phyloP scores from a whole-genome alignment of 1,284 basidiomycete species.

The Ceratobasidium papillatum region DNA sequence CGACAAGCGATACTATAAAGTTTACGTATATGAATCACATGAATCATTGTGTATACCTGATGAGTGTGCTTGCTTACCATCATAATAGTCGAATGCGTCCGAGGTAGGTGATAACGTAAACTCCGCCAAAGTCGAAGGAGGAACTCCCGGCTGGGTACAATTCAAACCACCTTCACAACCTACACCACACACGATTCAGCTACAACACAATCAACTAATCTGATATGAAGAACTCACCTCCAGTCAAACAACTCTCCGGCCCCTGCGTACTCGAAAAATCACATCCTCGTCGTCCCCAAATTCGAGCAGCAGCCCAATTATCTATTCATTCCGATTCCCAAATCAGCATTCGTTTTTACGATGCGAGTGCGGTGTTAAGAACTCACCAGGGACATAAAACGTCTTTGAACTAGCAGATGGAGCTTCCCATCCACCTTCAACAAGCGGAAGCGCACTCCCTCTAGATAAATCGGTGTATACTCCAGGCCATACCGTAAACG shows the following conservation, averaged over 20 bases:
- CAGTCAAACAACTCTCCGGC: slow-evolving; percentile 63
- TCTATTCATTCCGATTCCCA: slow-evolving; percentile 44
- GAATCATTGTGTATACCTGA: neutral
- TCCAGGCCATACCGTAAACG: slow-evolving; percentile 46
- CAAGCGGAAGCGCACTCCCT: slow-evolving; percentile 46
- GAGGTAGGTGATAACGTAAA: slow-evolving; percentile 41
- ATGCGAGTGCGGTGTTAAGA: neutral
- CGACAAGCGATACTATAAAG: slow-evolving; percentile 47
- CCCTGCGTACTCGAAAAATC: slow-evolving; percentile 60
- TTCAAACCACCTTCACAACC: slow-evolving; percentile 59
- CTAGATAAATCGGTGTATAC: slow-evolving; percentile 29
- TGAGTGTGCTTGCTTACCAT: slow-evolving; percentile 25
- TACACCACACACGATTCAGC: neutral
- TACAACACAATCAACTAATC: slow-evolving; percentile 9
- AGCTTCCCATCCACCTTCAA: slow-evolving; percentile 57
- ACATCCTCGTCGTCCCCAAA: slow-evolving; percentile 60
- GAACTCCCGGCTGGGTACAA: slow-evolving; percentile 63
- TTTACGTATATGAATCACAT: neutral
- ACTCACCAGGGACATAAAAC: slow-evolving; percentile 55
- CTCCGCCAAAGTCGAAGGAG: slow-evolving; percentile 61
- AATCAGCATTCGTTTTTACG: neutral
- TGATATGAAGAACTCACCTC: slow-evolving; percentile 46
- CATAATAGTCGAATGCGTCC: slow-evolving; percentile 53
- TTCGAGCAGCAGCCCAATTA: slow-evolving; percentile 60
- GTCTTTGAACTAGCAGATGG: slow-evolving; percentile 51